Evolutionary conservation across 148 eudicot genomes (phyloP).

Genomic region (Vaccinium macrocarpon): DNA sequence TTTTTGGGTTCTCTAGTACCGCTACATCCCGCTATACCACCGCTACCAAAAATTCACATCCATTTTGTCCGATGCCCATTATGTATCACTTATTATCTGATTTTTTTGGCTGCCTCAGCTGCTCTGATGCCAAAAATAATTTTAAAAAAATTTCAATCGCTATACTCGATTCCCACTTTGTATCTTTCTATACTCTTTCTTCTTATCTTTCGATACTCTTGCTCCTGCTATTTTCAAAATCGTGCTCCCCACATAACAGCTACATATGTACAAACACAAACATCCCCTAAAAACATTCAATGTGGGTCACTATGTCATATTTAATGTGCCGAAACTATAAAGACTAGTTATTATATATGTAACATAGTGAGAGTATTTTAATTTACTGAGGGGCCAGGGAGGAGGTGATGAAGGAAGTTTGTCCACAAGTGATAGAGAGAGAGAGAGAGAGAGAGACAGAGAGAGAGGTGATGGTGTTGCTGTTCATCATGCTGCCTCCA

Average conservation of each 20-base stretch:
- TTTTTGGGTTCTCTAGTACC: no score
- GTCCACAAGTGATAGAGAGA: conserved; percentile 19
- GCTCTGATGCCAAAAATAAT: no score
- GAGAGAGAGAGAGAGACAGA: not conserved
- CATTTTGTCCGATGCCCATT: no score
- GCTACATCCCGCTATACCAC: no score
- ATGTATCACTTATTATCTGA: no score
- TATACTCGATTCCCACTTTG: no score
- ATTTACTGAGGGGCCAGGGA: conserved; percentile 18
- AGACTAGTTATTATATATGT: not conserved
- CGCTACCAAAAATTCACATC: no score
- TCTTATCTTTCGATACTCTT: no score
- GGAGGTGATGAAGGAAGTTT: conserved; percentile 27
- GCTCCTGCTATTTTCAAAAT: no score
- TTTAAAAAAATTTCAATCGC: no score
- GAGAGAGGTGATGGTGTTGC: conserved; percentile 1
- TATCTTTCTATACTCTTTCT: no score
- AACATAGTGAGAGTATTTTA: not conserved
- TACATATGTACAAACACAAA: not conserved
- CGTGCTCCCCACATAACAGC: not conserved
- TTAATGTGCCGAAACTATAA: not conserved
- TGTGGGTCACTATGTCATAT: not conserved
- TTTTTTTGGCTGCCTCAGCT: no score
- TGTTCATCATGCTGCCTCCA: conserved; percentile 24
- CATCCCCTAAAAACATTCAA: not conserved